Conservation (phyloP, 306 rosid genomes). For the Abrus pulchellus region DNA sequence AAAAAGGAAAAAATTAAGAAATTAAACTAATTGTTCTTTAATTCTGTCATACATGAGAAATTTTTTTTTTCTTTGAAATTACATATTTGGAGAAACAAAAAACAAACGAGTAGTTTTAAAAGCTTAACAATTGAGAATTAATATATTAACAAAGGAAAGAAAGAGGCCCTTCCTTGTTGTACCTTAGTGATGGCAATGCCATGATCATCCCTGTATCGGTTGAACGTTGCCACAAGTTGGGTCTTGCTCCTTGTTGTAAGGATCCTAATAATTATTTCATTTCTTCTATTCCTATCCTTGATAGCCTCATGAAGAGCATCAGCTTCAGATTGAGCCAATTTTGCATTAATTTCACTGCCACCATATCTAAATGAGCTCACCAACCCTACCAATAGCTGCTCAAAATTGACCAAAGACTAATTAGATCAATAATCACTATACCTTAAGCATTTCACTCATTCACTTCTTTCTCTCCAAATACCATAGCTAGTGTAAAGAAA, state of each 20-base stretch:
- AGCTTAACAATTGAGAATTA: not conserved
- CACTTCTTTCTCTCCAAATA: not conserved
- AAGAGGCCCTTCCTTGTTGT: not conserved
- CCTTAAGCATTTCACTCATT: not conserved
- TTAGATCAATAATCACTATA: not conserved
- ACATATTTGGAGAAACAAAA: not conserved
- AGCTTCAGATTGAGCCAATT: constrained; percentile 70
- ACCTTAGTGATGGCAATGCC: constrained; percentile 84
- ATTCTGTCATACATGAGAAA: not conserved
- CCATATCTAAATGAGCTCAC: constrained; percentile 66
- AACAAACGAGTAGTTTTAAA: not conserved
- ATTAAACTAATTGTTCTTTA: not conserved
- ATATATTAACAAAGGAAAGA: not conserved
- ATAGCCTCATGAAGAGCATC: constrained; percentile 70
- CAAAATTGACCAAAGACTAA: constrained; percentile 4
- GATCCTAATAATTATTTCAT: constrained; percentile 78
- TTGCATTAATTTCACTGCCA: constrained; percentile 60
- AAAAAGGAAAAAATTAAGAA: not conserved
- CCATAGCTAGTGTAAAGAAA: not conserved
- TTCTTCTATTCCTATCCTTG: constrained; percentile 55
- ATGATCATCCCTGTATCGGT: constrained; percentile 71
- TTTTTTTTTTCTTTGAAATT: not conserved
- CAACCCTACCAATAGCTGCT: constrained; percentile 74
- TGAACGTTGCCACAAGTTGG: constrained; percentile 80
- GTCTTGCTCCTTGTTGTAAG: constrained; percentile 78